Evolutionary conservation across 2,329 filamentous ascomycete species (phyloP).

Genomic region (Hirsutella rhossiliensis): DNA sequence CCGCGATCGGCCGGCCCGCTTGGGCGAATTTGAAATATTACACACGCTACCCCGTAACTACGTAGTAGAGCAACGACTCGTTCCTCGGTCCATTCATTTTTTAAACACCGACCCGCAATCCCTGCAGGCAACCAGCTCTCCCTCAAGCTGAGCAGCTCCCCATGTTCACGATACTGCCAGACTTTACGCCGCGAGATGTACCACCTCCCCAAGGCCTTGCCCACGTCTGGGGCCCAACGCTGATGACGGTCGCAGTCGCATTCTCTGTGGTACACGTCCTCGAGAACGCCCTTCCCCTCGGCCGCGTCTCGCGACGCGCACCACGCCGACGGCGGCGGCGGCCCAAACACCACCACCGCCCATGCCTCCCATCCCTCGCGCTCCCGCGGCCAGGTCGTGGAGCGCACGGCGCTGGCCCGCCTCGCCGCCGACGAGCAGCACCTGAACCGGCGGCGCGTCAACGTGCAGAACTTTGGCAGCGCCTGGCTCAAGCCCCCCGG

Average conservation of each 20-base stretch:
- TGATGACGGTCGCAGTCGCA: conserved; percentile 42
- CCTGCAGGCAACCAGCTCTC: not conserved
- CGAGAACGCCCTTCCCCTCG: conserved; percentile 35
- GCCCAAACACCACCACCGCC: conserved; percentile 12
- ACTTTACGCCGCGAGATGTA: conserved; percentile 60
- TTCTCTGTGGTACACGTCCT: conserved; percentile 61
- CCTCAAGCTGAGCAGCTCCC: conserved; percentile 4
- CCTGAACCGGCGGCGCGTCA: conserved; percentile 63
- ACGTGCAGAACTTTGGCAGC: conserved; percentile 78
- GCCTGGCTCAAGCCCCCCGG: conserved; percentile 87
- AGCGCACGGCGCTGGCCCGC: conserved; percentile 52
- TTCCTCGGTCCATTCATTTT: not conserved
- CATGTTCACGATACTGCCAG: conserved; percentile 54
- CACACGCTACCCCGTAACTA: too few relatives aligned
- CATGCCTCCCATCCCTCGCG: conserved; percentile 21
- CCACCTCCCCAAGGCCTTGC: conserved; percentile 11
- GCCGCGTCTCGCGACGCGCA: conserved; percentile 20
- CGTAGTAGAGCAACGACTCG: not conserved
- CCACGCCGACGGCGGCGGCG: conserved; percentile 16
- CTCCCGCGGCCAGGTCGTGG: conserved; percentile 32
- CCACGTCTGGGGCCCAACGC: not conserved
- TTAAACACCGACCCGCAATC: not conserved
- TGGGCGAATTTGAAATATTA: too few relatives aligned
- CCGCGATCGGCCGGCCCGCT: too few relatives aligned
- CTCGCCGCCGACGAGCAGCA: conserved; percentile 67